These are phyloP conservation scores for Phytopythium litorale DNA, from an alignment of 352 stramenopile species.

Conservation along the genomic window DNA sequence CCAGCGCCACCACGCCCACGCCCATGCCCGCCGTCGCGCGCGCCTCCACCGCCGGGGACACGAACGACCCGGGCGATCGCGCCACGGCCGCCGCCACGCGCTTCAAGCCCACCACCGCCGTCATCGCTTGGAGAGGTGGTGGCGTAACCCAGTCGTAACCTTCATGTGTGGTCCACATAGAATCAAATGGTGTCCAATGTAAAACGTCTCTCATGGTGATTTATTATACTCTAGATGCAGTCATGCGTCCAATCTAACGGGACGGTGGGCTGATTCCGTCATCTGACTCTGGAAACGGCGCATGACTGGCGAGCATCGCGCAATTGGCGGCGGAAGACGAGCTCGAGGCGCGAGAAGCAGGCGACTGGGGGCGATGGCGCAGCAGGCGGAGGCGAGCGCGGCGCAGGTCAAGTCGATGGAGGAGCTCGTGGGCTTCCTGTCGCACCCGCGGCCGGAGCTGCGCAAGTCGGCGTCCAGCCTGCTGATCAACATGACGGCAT, in stretches of 20 bases:
- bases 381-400: constrained; percentile 29
- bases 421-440: constrained; percentile 81
- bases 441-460: constrained; percentile 75
- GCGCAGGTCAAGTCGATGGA: constrained; percentile 71
- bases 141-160: too few species aligned
- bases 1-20: constrained; percentile 51
- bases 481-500: constrained; percentile 79
- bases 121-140: constrained; percentile 15
- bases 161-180: too few species aligned
- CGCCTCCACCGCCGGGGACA: constrained; percentile 54
- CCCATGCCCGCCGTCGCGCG: constrained; percentile 48
- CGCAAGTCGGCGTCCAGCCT: constrained; percentile 82
- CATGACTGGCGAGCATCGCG: background rate
- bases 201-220: too few species aligned
- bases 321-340: background rate
- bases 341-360: background rate
- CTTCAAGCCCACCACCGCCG: constrained; percentile 32
- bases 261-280: background rate
- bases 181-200: too few species aligned
- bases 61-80: constrained; percentile 44
- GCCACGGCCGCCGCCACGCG: constrained; percentile 49
- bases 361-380: constrained; percentile 27
- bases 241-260: too few species aligned
- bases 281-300: background rate
- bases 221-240: too few species aligned